Conservation (phyloP, 2,329 filamentous ascomycete genomes). For the Xylariaceae sp. region DNA sequence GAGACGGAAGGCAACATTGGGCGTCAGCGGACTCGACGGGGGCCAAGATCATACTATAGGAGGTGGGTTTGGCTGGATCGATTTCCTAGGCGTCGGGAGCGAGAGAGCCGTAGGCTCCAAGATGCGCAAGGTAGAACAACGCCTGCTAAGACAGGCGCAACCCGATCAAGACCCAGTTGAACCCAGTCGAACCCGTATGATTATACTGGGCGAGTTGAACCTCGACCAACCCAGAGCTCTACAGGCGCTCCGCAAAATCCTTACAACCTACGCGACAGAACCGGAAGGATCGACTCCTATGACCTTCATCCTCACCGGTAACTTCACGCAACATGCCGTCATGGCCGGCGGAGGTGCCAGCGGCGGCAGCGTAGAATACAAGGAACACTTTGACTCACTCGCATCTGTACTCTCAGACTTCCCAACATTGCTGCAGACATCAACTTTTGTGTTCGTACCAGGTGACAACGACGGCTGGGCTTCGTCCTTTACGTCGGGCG, state of each 20-base stretch:
- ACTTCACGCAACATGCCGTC: slow-evolving; percentile 67
- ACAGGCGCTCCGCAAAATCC: slow-evolving; percentile 73
- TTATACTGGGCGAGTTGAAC: slow-evolving; percentile 82
- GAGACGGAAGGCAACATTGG: slow-evolving; percentile 73
- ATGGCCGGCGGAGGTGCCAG: slow-evolving; percentile 65
- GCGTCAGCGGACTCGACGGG: slow-evolving; percentile 59
- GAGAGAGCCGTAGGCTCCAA: slow-evolving; percentile 76
- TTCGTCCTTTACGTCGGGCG: slow-evolving; percentile 75
- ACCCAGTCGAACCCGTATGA: slow-evolving; percentile 49
- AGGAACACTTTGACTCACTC: slow-evolving; percentile 89
- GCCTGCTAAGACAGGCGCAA: slow-evolving; percentile 52
- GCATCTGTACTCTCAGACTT: slow-evolving; percentile 81
- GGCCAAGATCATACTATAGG: slow-evolving; percentile 60
- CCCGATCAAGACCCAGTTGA: slow-evolving; percentile 25
- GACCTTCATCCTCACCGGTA: slow-evolving; percentile 78
- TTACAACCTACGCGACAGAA: slow-evolving; percentile 68
- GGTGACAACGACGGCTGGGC: slow-evolving; percentile 98
- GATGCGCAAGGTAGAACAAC: slow-evolving; percentile 77
- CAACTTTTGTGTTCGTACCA: slow-evolving; percentile 88
- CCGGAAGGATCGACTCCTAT: slow-evolving; percentile 65
- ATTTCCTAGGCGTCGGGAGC: slow-evolving; percentile 88
- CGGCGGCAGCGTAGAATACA: slow-evolving; percentile 88
- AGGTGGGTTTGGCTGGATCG: slow-evolving; percentile 92
- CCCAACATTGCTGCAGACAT: slow-evolving; percentile 69
- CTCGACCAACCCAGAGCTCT: slow-evolving; percentile 81